Conservation (phyloP, 139 green algal genomes). For the Coelastrella sp. region DNA sequence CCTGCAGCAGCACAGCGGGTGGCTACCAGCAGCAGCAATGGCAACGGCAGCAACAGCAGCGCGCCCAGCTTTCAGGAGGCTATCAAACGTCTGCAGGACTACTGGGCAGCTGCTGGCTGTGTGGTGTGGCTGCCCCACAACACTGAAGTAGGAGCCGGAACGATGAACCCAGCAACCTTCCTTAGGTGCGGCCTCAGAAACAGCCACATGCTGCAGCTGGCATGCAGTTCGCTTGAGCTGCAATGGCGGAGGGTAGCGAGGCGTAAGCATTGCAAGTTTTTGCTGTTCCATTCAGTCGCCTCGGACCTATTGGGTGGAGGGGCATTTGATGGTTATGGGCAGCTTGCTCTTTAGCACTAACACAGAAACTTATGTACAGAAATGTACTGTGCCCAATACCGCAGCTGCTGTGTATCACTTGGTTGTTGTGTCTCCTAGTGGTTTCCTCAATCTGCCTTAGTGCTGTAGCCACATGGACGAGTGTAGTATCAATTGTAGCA, state of each 20-base stretch:
- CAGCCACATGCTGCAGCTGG: background rate
- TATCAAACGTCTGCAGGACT: conserved; percentile 89
- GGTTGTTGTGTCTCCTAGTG: no score
- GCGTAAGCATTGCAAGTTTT: no score
- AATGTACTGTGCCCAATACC: no score
- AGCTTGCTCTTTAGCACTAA: no score
- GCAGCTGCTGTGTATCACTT: no score
- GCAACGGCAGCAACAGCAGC: conserved; percentile 6
- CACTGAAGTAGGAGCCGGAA: conserved; percentile 96
- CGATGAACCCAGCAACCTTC: conserved; percentile 99
- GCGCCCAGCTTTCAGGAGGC: conserved; percentile 95
- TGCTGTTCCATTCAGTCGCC: background rate
- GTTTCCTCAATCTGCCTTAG: no score
- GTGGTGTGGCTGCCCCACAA: conserved; percentile 96
- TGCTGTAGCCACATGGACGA: no score
- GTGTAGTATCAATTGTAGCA: no score
- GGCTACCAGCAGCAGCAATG: conserved; percentile 17
- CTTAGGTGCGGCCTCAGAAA: conserved; percentile 66
- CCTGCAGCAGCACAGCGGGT: background rate
- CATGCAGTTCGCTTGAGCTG: background rate
- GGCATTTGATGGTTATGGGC: no score
- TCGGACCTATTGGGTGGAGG: background rate
- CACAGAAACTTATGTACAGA: no score
- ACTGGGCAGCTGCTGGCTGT: conserved; percentile 92
- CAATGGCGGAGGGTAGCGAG: no score